Base-by-base conservation (phyloP, 116 monocot species). In the Cymodocea nodosa region DNA sequence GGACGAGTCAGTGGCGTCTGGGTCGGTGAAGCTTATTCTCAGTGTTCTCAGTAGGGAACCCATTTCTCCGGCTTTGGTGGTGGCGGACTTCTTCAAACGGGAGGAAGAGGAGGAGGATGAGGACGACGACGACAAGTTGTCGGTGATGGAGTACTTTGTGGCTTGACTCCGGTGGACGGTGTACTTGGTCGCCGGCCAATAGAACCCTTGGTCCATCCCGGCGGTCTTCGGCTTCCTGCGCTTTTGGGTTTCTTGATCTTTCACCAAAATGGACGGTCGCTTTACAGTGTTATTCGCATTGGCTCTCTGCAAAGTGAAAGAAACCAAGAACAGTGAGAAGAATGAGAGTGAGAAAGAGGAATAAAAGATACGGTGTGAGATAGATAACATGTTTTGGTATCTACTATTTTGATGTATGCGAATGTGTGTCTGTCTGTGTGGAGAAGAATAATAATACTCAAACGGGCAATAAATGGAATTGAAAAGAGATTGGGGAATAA, bases 1-100 rank as follows among this genome's bases (percentile, higher is more conserved):
- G 60, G 70, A 80, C 25, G 74, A 74, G 25, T 84, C 79, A 10
- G 89, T 89, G 23, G 82, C 82, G 57, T 89, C 84, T 0, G 75
- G 70, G 72, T 89, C 89, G 50, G 77, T 74, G 60, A 73, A 79
- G 70, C 74, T 65, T 68, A 89, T 59, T 1, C 82, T 73, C 23
- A 88, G 40, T 12, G 73, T 72, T 23, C 79, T 60, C 11, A 74
- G 70, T 24, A 56, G 44, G 39, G n/a, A 35, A 8, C 9, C 9
- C 6, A 13, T 49, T 48, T 40, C 48, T 18, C 50, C 30, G 50
- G 23, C 3, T 30, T 1, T 30, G 30, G 30, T 30, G 30, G 2
- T 6, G 44, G 6, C 11, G 4, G 44, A 44, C 44, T 44, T 44
- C 11, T 44, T 6, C 11, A 11, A 44, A 2, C 44, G 44, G 44